Evolutionary conservation across 2,329 filamentous ascomycete genomes (phyloP).

Genomic region (Ambrosiella cleistominuta): DNA sequence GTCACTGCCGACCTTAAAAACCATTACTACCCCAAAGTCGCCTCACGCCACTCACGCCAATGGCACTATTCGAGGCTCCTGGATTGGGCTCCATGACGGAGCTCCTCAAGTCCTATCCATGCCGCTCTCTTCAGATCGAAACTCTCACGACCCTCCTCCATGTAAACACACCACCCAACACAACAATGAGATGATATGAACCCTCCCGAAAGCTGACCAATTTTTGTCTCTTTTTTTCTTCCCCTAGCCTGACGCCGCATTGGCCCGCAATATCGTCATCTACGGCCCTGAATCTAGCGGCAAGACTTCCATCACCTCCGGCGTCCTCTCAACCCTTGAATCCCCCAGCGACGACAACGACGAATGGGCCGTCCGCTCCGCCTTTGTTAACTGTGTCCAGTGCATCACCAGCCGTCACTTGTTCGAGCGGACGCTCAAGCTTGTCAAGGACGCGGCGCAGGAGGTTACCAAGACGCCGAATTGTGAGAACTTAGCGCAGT

Average conservation of each 20-base stretch:
- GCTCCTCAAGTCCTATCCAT: conserved; percentile 33
- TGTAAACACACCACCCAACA: conserved; percentile 20
- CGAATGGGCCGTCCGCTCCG: conserved; percentile 4
- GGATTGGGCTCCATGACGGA: conserved; percentile 31
- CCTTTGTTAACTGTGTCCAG: conserved; percentile 12
- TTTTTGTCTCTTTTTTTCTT: neutral
- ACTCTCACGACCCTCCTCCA: conserved; percentile 37
- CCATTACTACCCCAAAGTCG: neutral
- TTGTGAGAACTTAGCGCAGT: conserved; percentile 65
- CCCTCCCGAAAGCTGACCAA: neutral
- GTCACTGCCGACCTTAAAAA: no score
- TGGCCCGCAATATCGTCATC: conserved; percentile 56
- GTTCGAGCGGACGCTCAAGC: conserved; percentile 43
- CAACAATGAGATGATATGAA: neutral
- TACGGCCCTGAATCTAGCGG: conserved; percentile 78
- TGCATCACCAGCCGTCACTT: conserved; percentile 14
- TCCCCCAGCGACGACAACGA: neutral
- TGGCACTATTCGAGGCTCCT: conserved; percentile 31
- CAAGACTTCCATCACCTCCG: conserved; percentile 53
- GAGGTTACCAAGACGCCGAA: conserved; percentile 25
- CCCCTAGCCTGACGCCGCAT: conserved; percentile 43
- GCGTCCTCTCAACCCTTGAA: conserved; percentile 4
- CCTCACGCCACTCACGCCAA: neutral
- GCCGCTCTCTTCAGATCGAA: conserved; percentile 41
- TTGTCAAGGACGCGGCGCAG: conserved; percentile 21